Percentiles rank a stretch among this genome's conserved stretches.
Evolutionary conservation across 2,329 filamentous ascomycete genomes (phyloP).

Genomic region (Neurospora crassa): DNA sequence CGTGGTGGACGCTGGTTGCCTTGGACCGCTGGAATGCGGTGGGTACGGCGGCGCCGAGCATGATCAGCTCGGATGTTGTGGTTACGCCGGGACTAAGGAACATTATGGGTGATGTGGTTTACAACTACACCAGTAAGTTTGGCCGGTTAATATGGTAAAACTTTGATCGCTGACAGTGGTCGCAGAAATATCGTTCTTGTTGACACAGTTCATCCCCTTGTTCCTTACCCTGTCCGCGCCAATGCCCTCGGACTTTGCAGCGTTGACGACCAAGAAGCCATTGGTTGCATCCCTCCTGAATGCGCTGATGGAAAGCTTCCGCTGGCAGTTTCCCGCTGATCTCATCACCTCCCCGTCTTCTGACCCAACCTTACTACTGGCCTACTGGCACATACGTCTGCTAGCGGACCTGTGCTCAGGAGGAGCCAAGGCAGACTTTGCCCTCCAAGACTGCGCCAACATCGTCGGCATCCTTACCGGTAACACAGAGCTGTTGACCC

Average conservation of each 20-base stretch:
- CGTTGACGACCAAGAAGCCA: constrained; percentile 28
- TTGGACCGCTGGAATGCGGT: constrained; percentile 66
- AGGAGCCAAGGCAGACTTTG: constrained; percentile 43
- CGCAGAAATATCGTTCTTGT: constrained; percentile 17
- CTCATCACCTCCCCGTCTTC: constrained; percentile 37
- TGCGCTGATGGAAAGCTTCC: constrained; percentile 54
- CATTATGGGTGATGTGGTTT: constrained; percentile 53
- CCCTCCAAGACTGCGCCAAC: constrained; percentile 51
- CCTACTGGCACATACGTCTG: constrained; percentile 61
- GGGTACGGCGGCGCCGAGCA: constrained; percentile 51
- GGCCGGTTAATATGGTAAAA: not conserved
- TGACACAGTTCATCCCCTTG: constrained; percentile 40
- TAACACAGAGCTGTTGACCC: constrained; percentile 46
- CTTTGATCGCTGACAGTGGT: not conserved
- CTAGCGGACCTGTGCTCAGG: constrained; percentile 52
- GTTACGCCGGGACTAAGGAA: constrained; percentile 48
- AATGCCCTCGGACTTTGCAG: not conserved
- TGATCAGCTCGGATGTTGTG: constrained; percentile 53
- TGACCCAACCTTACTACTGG: constrained; percentile 51
- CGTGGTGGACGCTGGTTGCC: constrained; percentile 64
- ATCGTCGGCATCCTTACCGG: constrained; percentile 48
- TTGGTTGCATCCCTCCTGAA: constrained; percentile 41
- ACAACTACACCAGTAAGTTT: constrained; percentile 54
- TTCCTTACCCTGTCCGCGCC: constrained; percentile 28
- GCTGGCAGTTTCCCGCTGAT: constrained; percentile 50